Evolutionary conservation across 495 filamentous ascomycete species (phyloP).

Genomic region (Talaromyces thailandensis): DNA sequence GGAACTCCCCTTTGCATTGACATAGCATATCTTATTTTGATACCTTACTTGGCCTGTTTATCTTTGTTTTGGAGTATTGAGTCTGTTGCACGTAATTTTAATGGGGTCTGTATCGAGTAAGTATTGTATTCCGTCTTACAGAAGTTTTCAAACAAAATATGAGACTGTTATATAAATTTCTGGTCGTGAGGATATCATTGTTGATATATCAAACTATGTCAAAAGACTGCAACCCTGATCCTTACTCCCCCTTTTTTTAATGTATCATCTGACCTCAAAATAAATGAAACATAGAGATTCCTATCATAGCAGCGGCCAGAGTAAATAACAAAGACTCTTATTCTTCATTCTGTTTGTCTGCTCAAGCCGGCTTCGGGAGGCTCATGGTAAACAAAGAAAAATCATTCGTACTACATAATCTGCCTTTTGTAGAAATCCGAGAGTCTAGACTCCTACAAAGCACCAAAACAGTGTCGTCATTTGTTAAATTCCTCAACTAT

Average conservation of each 20-base stretch:
- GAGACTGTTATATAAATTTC: not conserved
- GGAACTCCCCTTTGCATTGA: not conserved
- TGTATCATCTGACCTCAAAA: not conserved
- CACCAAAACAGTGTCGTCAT: not conserved
- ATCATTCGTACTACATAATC: not conserved
- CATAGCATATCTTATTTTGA: not conserved
- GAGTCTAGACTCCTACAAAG: not conserved
- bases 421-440: not conserved
- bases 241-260: not conserved
- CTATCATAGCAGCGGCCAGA: not conserved
- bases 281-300: not conserved
- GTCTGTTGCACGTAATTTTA: not conserved
- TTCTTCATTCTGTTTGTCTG: not conserved
- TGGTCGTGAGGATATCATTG: not conserved
- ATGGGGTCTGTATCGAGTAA: not conserved
- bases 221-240: not conserved
- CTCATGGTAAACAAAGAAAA: not conserved
- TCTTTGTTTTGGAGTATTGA: not conserved
- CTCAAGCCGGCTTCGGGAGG: not conserved
- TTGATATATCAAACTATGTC: not conserved
- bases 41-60: not conserved
- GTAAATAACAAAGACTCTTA: not conserved
- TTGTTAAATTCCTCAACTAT: not conserved
- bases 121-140: not conserved
- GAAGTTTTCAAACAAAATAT: not conserved